A percentile compares a stretch with the other conserved stretches of the same genome.
phyloP scores from a whole-genome alignment of 768 basidiomycete genomes.

The Leccinum sublutescens region DNA sequence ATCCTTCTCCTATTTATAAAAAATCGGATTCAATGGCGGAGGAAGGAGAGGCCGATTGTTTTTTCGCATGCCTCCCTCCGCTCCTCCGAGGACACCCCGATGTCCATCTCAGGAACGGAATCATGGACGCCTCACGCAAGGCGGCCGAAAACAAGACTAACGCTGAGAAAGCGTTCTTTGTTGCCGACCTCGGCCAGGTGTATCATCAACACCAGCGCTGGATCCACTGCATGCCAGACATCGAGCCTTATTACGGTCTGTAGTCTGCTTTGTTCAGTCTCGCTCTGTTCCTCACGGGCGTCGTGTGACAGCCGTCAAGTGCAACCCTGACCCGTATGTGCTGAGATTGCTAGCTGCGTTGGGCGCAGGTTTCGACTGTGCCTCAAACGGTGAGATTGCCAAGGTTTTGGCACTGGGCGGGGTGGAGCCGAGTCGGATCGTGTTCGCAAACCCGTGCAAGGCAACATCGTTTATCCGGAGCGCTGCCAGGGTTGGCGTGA shows the following conservation, averaged over 20 bases:
- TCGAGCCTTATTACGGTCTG: constrained; percentile 94
- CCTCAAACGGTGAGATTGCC: constrained; percentile 90
- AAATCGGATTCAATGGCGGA: constrained; percentile 46
- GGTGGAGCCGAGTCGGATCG: constrained; percentile 77
- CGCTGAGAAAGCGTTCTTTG: constrained; percentile 95
- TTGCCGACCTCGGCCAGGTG: constrained; percentile 87
- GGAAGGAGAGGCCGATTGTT: constrained; percentile 38
- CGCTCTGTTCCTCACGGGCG: constrained; percentile 27
- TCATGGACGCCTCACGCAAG: constrained; percentile 59
- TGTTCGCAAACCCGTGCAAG: constrained; percentile 99
- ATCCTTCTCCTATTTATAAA: constrained; percentile 33
- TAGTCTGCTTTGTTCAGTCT: constrained; percentile 16
- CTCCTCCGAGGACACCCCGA: constrained; percentile 68
- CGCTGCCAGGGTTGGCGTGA: constrained; percentile 75
- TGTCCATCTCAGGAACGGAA: constrained; percentile 72
- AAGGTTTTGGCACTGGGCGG: constrained; percentile 73
- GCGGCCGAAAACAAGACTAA: constrained; percentile 56
- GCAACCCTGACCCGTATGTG: constrained; percentile 96
- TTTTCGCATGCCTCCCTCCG: constrained; percentile 65
- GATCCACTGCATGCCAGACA: constrained; percentile 70
- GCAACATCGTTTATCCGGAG: constrained; percentile 88
- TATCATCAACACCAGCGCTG: constrained; percentile 85
- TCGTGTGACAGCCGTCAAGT: constrained; percentile 77
- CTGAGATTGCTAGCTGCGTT: constrained; percentile 86
- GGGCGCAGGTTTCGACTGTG: constrained; percentile 96